Conservation (phyloP, 2,329 filamentous ascomycete species). For the Cercospora brassicicola region DNA sequence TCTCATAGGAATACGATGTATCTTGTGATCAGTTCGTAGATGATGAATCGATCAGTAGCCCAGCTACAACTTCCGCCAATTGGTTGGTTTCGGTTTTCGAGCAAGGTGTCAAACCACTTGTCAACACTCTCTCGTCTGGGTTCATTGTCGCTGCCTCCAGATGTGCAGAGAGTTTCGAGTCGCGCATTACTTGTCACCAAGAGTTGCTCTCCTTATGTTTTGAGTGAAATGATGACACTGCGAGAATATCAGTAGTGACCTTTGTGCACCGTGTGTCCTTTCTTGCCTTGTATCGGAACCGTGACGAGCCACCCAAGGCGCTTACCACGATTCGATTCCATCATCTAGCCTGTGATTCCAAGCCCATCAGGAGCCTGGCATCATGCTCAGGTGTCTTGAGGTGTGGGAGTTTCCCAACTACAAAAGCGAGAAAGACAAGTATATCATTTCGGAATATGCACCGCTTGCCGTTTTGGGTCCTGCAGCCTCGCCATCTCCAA, state of each 20-base stretch:
- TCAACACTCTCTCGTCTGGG: not conserved
- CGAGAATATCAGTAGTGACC: not conserved
- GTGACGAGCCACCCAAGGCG: not conserved
- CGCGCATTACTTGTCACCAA: not conserved
- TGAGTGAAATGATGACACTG: not conserved
- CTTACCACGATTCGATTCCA: not conserved
- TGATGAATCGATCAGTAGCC: not conserved
- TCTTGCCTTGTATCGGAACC: not conserved
- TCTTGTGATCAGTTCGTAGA: not conserved
- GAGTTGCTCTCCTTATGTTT: not conserved
- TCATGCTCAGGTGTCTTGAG: not conserved
- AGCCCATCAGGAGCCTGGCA: not conserved
- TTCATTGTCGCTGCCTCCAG: not conserved
- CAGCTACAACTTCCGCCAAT: not conserved
- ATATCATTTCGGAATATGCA: not conserved
- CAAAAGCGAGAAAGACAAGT: not conserved
- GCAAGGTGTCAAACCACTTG: no score
- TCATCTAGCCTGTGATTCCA: not conserved
- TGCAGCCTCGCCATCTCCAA: slow-evolving; percentile 18
- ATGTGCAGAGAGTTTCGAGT: not conserved
- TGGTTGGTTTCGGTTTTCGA: no score
- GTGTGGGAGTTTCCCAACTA: not conserved
- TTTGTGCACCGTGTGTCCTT: not conserved
- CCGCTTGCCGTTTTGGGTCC: slow-evolving; percentile 7
- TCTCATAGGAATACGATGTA: not conserved